These are phyloP conservation scores for Cryptococcus sp. DNA, from an alignment of 1,284 basidiomycete species.

Conservation along the genomic window DNA sequence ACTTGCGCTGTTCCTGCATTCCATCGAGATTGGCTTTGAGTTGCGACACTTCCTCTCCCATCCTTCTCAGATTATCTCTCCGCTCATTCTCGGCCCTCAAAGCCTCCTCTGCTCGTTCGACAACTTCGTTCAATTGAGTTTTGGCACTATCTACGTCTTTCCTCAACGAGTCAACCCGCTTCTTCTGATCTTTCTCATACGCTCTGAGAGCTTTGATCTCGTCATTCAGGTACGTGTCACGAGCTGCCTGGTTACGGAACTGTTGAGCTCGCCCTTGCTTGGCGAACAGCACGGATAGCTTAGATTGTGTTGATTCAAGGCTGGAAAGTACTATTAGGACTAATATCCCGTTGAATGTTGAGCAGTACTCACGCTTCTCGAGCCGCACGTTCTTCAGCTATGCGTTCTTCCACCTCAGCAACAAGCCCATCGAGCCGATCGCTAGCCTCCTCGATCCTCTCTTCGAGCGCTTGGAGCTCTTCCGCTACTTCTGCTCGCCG, in stretches of 20 bases:
- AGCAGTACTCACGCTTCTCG: constrained; percentile 56
- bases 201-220: constrained; percentile 71
- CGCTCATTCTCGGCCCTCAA: constrained; percentile 66
- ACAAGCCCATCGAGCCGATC: constrained; percentile 62
- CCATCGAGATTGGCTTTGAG: constrained; percentile 73
- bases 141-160: constrained; percentile 76
- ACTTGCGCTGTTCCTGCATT: constrained; percentile 77
- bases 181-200: constrained; percentile 62
- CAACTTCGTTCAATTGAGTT: constrained; percentile 65
- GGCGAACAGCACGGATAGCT: constrained; percentile 71
- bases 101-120: constrained; percentile 65
- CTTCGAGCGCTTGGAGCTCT: constrained; percentile 66
- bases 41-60: constrained; percentile 64
- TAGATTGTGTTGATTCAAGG: constrained; percentile 71
- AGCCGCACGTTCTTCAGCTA: constrained; percentile 64
- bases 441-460: constrained; percentile 66
- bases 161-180: constrained; percentile 64
- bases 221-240: constrained; percentile 72
- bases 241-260: constrained; percentile 78
- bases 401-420: constrained; percentile 67
- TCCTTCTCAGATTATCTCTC: constrained; percentile 71
- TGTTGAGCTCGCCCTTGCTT: constrained; percentile 85
- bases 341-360: not conserved
- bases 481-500: constrained; percentile 57
- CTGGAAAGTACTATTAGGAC: constrained; percentile 29